Percentiles rank a stretch among this genome's conserved stretches.
phyloP scores from a whole-genome alignment of 805 yeast genomes.

The Ogataea philodendri region DNA sequence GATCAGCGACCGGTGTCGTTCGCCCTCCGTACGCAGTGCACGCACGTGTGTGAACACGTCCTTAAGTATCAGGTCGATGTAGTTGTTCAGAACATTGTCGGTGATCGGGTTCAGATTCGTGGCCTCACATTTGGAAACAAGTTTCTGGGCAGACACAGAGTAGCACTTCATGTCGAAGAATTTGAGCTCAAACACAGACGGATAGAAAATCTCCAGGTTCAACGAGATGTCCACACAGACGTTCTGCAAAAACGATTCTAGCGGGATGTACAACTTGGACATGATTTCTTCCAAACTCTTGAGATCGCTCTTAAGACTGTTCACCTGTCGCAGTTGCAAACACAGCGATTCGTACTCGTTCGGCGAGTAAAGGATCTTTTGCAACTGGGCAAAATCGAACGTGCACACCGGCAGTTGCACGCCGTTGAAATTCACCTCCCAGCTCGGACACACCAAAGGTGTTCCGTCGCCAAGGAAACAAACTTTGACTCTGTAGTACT shows the following conservation, averaged over 20 bases:
- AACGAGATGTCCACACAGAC: slow-evolving; percentile 63
- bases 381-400: slow-evolving; percentile 47
- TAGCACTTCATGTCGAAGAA: slow-evolving; percentile 29
- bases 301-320: slow-evolving; percentile 18
- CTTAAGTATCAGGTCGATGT: slow-evolving; percentile 70
- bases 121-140: slow-evolving; percentile 16
- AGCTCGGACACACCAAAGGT: slow-evolving; percentile 74
- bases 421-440: slow-evolving; percentile 48
- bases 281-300: slow-evolving; percentile 43
- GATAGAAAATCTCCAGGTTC: slow-evolving; percentile 73
- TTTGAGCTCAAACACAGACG: slow-evolving; percentile 47
- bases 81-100: slow-evolving; percentile 54
- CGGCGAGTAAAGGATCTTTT: slow-evolving; percentile 26
- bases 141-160: slow-evolving; percentile 23
- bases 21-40: slow-evolving; percentile 37
- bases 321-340: slow-evolving; percentile 17
- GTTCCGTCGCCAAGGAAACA: slow-evolving; percentile 79
- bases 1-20: slow-evolving; percentile 60
- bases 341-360: slow-evolving; percentile 18
- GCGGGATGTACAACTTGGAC: slow-evolving; percentile 51
- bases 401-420: slow-evolving; percentile 62
- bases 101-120: slow-evolving; percentile 23
- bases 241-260: slow-evolving; percentile 54
- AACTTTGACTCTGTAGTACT: slow-evolving; percentile 66
- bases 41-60: slow-evolving; percentile 77